Percentiles rank a stretch among this genome's conserved stretches.
Conservation (phyloP, 1,284 basidiomycete genomes). For the Malassezia caprae region DNA sequence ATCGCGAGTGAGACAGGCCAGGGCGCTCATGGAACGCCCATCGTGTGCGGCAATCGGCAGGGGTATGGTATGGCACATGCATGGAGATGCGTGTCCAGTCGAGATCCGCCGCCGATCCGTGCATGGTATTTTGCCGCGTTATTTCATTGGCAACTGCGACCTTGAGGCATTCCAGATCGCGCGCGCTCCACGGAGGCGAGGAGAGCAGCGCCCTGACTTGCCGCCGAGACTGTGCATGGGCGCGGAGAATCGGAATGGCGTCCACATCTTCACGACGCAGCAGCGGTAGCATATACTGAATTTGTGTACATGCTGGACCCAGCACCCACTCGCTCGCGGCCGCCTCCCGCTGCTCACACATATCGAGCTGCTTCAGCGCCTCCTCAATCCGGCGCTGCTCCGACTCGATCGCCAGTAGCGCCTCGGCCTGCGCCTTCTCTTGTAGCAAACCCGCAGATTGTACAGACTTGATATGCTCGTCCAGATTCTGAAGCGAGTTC, state of each 20-base stretch:
- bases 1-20: constrained; percentile 1
- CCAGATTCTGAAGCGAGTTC: not conserved
- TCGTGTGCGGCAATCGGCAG: constrained; percentile 15
- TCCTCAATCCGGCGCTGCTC: constrained; percentile 16
- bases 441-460: not conserved
- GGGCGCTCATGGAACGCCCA: constrained; percentile 10
- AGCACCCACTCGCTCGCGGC: not conserved
- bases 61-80: constrained; percentile 14
- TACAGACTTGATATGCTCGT: constrained; percentile 3
- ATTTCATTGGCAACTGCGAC: constrained; percentile 6
- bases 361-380: constrained; percentile 18
- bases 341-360: constrained; percentile 1
- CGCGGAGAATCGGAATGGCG: not conserved
- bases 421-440: constrained; percentile 4
- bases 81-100: constrained; percentile 8
- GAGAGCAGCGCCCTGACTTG: constrained; percentile 5
- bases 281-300: constrained; percentile 1
- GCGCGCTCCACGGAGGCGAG: constrained; percentile 15
- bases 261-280: not conserved
- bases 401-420: not conserved
- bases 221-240: constrained; percentile 9
- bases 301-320: not conserved
- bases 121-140: not conserved
- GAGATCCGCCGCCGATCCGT: not conserved
- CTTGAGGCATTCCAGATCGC: constrained; percentile 14